Evolutionary conservation across 805 yeast genomes (phyloP).

Genomic region (Starmerella floricola): DNA sequence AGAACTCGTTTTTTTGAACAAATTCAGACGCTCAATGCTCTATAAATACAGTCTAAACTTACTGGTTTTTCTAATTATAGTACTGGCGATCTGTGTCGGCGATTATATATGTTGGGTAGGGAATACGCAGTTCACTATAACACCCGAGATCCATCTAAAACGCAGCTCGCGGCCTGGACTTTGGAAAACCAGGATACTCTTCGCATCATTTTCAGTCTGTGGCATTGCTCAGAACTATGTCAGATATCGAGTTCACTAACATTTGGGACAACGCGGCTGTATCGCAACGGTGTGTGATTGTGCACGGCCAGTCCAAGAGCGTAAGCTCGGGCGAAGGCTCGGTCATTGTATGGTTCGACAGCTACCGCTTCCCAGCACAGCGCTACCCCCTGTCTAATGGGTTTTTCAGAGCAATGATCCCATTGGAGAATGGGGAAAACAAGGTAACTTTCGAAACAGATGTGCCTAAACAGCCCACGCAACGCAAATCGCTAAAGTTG

Average conservation of each 20-base stretch:
- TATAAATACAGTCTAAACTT: too few species aligned
- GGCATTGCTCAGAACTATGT: too few species aligned
- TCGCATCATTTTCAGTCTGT: not conserved
- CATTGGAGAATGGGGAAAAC: slow-evolving; percentile 61
- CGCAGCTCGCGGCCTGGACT: too few species aligned
- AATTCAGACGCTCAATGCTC: too few species aligned
- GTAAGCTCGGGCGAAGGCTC: slow-evolving; percentile 28
- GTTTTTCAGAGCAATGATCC: slow-evolving; percentile 62
- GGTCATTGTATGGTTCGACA: slow-evolving; percentile 35
- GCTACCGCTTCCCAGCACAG: slow-evolving; percentile 49
- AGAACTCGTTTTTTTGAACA: too few species aligned
- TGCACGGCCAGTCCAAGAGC: slow-evolving; percentile 29
- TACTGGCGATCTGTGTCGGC: too few species aligned
- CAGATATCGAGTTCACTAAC: slow-evolving; percentile 24
- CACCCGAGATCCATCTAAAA: too few species aligned
- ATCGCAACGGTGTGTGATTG: slow-evolving; percentile 26
- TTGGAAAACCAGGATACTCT: not conserved
- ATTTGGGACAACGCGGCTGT: slow-evolving; percentile 25
- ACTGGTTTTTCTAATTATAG: too few species aligned
- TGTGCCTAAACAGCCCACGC: slow-evolving; percentile 13
- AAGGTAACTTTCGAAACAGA: slow-evolving; percentile 36
- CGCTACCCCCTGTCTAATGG: slow-evolving; percentile 56
- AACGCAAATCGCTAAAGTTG: slow-evolving; percentile 28
- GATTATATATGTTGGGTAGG: too few species aligned
- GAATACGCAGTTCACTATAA: too few species aligned